Evolutionary conservation across 805 yeast genomes (phyloP).

Genomic region (Lachancea mirantina): DNA sequence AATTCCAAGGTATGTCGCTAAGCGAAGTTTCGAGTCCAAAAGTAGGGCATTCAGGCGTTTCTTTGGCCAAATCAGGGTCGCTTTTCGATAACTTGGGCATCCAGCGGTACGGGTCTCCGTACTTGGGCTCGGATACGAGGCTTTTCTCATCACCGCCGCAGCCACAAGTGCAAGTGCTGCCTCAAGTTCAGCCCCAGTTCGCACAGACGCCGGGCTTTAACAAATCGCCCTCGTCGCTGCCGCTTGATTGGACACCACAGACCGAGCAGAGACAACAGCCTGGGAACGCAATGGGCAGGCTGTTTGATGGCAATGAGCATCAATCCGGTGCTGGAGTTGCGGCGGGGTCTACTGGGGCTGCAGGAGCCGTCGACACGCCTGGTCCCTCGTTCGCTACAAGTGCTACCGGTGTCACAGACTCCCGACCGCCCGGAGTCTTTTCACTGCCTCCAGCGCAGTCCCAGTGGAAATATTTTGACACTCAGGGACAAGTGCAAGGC

Average conservation of each 20-base stretch:
- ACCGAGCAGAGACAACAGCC: no score
- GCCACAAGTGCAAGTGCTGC: not conserved
- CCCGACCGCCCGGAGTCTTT: slow-evolving; percentile 5
- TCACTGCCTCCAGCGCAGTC: slow-evolving; percentile 33
- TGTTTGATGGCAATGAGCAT: no score
- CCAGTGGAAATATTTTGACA: slow-evolving; percentile 72
- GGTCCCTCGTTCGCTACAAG: not conserved
- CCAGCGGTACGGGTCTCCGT: slow-evolving; percentile 22
- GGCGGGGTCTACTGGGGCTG: not conserved
- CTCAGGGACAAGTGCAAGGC: slow-evolving; percentile 69
- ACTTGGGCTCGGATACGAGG: slow-evolving; percentile 2
- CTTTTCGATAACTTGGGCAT: slow-evolving; percentile 24
- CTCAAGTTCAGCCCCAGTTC: slow-evolving; percentile 3
- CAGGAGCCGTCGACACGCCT: not conserved
- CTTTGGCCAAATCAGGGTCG: slow-evolving; percentile 18
- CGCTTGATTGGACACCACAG: slow-evolving; percentile 8
- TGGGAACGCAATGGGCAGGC: no score
- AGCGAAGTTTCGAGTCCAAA: slow-evolving; percentile 11
- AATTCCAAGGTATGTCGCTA: slow-evolving; percentile 14
- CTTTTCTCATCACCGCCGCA: slow-evolving; percentile 1
- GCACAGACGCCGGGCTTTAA: slow-evolving; percentile 6
- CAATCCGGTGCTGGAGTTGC: not conserved
- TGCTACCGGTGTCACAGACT: not conserved
- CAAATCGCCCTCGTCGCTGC: slow-evolving; percentile 12
- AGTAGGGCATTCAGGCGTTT: slow-evolving; percentile 6